Conservation (phyloP, 2,329 filamentous ascomycete genomes). For the Meredithiella fracta region DNA sequence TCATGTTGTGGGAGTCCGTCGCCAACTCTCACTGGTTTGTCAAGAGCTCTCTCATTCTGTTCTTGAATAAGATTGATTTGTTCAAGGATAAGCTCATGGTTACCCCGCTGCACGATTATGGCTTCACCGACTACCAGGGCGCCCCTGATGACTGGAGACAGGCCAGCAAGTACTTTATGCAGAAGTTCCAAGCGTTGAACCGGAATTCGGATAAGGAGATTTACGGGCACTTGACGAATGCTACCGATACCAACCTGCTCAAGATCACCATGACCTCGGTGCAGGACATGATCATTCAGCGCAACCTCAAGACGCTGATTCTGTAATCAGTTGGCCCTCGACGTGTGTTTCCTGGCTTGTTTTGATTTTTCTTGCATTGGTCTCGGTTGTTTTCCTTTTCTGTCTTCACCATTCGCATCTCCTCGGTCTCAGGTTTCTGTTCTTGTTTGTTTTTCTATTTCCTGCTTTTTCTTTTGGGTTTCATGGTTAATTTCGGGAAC, state of each 20-base stretch:
- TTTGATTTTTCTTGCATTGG: not conserved
- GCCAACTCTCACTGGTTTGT: constrained; percentile 78
- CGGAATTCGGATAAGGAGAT: constrained; percentile 48
- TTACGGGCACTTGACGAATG: constrained; percentile 46
- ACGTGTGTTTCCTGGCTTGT: not conserved
- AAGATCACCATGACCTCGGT: constrained; percentile 78
- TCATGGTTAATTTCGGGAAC: constrained; percentile 1
- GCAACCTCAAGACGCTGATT: constrained; percentile 65
- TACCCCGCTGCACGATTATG: constrained; percentile 55
- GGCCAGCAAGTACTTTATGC: constrained; percentile 65
- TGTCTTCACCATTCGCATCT: not conserved
- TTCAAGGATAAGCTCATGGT: constrained; percentile 60
- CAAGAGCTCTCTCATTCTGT: constrained; percentile 65
- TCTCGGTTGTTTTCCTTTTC: not conserved
- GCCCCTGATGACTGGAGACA: constrained; percentile 55
- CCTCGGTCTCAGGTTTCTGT: not conserved
- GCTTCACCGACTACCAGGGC: constrained; percentile 65
- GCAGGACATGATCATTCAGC: constrained; percentile 76
- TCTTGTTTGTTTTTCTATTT: not conserved
- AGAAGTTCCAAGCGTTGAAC: constrained; percentile 65
- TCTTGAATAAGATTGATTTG: constrained; percentile 76
- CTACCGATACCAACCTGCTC: constrained; percentile 54
- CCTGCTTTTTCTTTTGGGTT: not conserved
- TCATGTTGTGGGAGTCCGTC: constrained; percentile 76
- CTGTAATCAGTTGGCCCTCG: constrained; percentile 29